Evolutionary conservation across 2,329 filamentous ascomycete species (phyloP), one percentile per base, ranked within the genome.

Genomic region (Diaporthe ampelina): DNA sequence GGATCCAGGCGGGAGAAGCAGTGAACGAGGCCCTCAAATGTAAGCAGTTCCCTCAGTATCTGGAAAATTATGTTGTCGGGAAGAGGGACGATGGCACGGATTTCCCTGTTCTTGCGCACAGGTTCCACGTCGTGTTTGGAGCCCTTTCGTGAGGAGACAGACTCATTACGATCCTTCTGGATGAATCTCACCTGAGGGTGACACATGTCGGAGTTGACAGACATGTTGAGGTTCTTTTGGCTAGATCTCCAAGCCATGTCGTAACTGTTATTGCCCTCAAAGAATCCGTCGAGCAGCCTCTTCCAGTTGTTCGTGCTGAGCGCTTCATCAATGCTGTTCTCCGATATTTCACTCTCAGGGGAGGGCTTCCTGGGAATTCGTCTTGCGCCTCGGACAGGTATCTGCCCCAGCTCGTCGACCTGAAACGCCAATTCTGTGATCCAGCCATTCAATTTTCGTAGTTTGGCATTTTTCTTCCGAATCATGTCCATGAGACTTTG

Each of bases 131-230:
- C 19, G 26, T 1, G 9, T 29, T n/a, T 32, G 13, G 63, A 54
- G 8, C 35, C 45, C 19, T 52, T 13, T 4, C 26, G n/a, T n/a
- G 45, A 59, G 43, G 11, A 15, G 9, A 3, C 21, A 21, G 35
- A 5, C 35, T 56, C 32, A 10, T 65, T 21, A 10, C 8, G 26
- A n/a, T 29, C 21, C 15, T 29, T 24, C 32, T 3, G 1, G 7
- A 65, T 50, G 26, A 73, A 43, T 15, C 21, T 57, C 17, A 73
- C n/a, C 7, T 56, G 52, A 2, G 74, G 74, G 40, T 75, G 74
- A 3, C 40, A 7, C 17, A 29, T 63, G 2, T 19, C 11, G 40
- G 6, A 24, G 1, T 56, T 37, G n/a, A 63, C n/a, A 0, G 65
- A 10, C 58, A 75, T 75, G 4, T 75, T 75, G 17, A 70, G 37